Conservation (phyloP, 2,329 filamentous ascomycete species). For the Arthrobotrys iridis region DNA sequence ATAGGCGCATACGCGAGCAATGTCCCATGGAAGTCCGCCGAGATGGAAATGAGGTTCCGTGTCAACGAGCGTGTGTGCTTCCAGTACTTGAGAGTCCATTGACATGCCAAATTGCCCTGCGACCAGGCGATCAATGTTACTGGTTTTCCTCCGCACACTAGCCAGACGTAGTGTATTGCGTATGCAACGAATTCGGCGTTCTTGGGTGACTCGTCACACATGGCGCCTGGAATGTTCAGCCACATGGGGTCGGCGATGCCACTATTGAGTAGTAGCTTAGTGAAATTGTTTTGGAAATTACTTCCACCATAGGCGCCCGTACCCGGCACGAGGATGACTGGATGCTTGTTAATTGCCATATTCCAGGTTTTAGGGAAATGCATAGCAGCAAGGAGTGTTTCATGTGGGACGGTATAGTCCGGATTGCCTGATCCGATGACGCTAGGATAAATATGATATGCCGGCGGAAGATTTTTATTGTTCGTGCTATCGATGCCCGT, state of each 20-base stretch:
- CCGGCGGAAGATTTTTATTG: constrained; percentile 1
- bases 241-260: constrained; percentile 66
- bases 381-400: constrained; percentile 65
- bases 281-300: constrained; percentile 65
- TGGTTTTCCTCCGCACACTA: constrained; percentile 64
- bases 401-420: constrained; percentile 65
- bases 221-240: constrained; percentile 67
- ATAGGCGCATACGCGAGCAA: constrained; percentile 60
- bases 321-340: constrained; percentile 68
- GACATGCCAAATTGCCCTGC: constrained; percentile 67
- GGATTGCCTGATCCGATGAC: constrained; percentile 62
- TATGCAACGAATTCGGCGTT: constrained; percentile 70
- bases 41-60: constrained; percentile 67
- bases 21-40: constrained; percentile 68
- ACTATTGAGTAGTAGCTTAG: constrained; percentile 63
- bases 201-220: constrained; percentile 65
- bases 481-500: constrained; percentile 34
- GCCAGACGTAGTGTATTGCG: constrained; percentile 62
- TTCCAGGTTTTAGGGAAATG: constrained; percentile 65
- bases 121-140: constrained; percentile 67
- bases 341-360: constrained; percentile 65
- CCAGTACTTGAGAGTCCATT: constrained; percentile 71
- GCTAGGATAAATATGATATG: not conserved
- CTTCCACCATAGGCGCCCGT: constrained; percentile 66
- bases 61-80: constrained; percentile 64